Base-by-base conservation (phyloP, 2,329 filamentous ascomycete species). In the Spiromastix sp. region DNA sequence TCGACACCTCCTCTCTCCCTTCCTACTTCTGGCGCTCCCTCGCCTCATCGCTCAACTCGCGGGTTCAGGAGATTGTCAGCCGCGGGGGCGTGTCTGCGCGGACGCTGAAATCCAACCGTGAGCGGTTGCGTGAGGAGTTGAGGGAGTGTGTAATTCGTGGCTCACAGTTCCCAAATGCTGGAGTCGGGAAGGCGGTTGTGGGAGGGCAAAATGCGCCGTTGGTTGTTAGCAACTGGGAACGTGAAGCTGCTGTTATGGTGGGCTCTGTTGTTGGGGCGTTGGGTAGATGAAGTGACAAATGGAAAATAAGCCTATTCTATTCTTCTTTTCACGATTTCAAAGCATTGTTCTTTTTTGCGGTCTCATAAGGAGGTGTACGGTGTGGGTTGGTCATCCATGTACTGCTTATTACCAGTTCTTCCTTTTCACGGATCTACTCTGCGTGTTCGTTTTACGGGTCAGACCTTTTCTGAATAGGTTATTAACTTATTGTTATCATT, bases 11-110 rank as follows among this genome's bases (percentile, higher is more conserved):
- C 0, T 91, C 84, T 2, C 66, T 98, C 11, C 77, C 85, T 1
- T 89, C 83, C 1, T 93, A 89, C 56, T 98, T 94, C 63, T 98
- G 91, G 86, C 74, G 91, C 35, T 83, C 81, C 6, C 72, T 96
- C 50, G 91, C 91, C 0, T 77, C 81, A 1, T 79, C 77, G 37
- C 68, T 96, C 40, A 75, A 81, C 3, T 67, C 77, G 0, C 74
- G 84, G 15, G 85, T 94, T 0, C 80, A 86, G 56, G 89, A 96
- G 45, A 84, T 96, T 29, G 60, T 93, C 38, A 77, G 72, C 41
- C 74, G 84, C 39, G 87, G 89, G 2, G 89, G 91, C 0, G 81
- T 87, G 1, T 81, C 83, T 18, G 85, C 85, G 4, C 72, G 91
- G 39, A 87, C 85, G 3, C 64, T 98, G 43, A 74, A 75, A 48